Conservation (phyloP, 148 eudicot species). For the Chenopodium suecicum region DNA sequence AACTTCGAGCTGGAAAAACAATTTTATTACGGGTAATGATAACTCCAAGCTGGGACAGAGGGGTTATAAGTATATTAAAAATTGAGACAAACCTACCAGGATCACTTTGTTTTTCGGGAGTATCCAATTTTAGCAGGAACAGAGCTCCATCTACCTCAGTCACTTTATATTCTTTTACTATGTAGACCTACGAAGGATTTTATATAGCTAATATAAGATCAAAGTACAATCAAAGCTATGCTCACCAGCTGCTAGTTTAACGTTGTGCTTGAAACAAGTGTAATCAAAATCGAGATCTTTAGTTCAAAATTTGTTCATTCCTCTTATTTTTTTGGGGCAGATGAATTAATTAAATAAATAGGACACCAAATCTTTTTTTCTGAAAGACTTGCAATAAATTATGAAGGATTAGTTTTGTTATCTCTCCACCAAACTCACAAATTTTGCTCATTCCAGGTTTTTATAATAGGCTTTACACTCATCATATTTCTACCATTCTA, state of each 20-base stretch:
- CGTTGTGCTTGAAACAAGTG: background rate
- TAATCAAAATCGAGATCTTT: background rate
- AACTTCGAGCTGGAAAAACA: background rate
- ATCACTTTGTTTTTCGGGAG: conserved; percentile 24
- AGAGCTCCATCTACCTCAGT: conserved; percentile 48
- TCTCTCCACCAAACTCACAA: no score
- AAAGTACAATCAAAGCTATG: background rate
- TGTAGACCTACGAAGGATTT: conserved; percentile 37
- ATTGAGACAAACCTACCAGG: background rate
- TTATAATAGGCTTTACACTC: background rate
- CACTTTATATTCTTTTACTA: conserved; percentile 44
- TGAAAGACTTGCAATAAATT: background rate
- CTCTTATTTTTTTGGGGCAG: background rate
- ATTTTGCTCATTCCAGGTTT: no score
- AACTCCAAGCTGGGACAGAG: background rate
- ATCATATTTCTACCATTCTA: background rate
- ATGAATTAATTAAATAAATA: background rate
- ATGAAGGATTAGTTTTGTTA: background rate
- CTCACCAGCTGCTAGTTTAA: background rate
- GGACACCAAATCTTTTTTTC: background rate
- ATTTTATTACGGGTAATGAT: background rate
- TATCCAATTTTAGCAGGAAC: conserved; percentile 36
- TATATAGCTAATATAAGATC: background rate
- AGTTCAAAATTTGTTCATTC: background rate
- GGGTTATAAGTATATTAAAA: background rate